Evolutionary conservation across 768 basidiomycete genomes (phyloP).

Genomic region (Fomitopsis serialis): DNA sequence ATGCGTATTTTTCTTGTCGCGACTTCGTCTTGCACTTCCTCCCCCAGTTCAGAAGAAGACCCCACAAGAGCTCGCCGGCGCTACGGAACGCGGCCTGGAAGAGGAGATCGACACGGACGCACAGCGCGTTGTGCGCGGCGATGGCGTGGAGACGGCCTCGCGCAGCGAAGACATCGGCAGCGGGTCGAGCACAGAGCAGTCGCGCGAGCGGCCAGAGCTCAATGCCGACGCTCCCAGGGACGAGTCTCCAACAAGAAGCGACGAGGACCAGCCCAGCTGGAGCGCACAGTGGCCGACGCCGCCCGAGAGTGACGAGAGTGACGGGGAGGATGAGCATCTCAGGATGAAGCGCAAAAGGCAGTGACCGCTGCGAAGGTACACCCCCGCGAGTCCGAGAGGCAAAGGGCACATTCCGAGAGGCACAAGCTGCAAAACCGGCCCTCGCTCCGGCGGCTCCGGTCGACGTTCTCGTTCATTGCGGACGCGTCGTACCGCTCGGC

Average conservation of each 20-base stretch:
- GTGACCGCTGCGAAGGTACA: background rate
- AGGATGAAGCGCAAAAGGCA: background rate
- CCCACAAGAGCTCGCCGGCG: slow-evolving; percentile 46
- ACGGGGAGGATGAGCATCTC: slow-evolving; percentile 3
- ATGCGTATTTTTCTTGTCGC: slow-evolving; percentile 65
- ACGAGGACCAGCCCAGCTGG: slow-evolving; percentile 48
- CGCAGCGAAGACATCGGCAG: slow-evolving; percentile 8
- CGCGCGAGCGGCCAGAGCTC: slow-evolving; percentile 7
- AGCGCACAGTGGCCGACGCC: slow-evolving; percentile 27
- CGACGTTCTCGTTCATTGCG: slow-evolving; percentile 16
- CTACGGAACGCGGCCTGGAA: slow-evolving; percentile 57
- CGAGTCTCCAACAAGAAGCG: slow-evolving; percentile 6
- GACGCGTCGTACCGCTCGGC: slow-evolving; percentile 14
- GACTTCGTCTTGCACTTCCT: slow-evolving; percentile 60
- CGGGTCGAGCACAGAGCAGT: slow-evolving; percentile 10
- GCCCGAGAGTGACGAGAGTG: slow-evolving; percentile 20
- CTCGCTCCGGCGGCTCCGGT: slow-evolving; percentile 11
- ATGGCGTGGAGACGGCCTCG: slow-evolving; percentile 52
- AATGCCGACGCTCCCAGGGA: slow-evolving; percentile 20
- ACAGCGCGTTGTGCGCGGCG: slow-evolving; percentile 65
- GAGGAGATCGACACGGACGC: slow-evolving; percentile 66
- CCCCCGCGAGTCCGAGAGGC: background rate
- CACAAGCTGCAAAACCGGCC: slow-evolving; percentile 4
- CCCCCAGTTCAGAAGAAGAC: slow-evolving; percentile 44
- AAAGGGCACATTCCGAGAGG: background rate